Evolutionary conservation across 306 rosid species (phyloP), one percentile per base, ranked within the genome.

Genomic region (Citrullus colocynthis): DNA sequence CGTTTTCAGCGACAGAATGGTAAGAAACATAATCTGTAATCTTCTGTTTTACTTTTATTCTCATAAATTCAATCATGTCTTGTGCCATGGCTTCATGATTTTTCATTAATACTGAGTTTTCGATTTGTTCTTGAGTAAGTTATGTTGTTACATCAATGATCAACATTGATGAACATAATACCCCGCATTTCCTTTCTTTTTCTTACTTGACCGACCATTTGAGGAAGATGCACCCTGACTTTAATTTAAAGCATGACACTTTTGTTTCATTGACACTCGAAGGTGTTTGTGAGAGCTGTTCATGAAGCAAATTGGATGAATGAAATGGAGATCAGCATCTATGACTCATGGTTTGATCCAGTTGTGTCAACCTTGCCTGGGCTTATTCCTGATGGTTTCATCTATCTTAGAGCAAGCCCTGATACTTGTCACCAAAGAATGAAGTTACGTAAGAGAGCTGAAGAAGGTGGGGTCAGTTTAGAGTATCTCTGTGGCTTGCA

Each of bases 281-380:
- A 95, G 98, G 98, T 95, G 45, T 95, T 95, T 80, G 98, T 95
- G 70, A 89, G 98, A 72, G 93, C 98, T 82, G 98, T 95, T 78
- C 97, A 95, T 79, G 98, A 95, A 86, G 98, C 98, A 7, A 95
- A 92, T 16, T 95, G 98, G 98, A 95, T 95, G 98, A 95, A 86
- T 85, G 98, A 89, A 88, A 95, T 95, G 98, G 98, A 95, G 89
- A 92, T 92, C 83, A 95, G 98, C 84, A 92, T 95, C 67, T 95
- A 95, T 54, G 98, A 95, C 85, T 95, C 98, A 20, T 92, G 98
- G 98, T 95, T 95, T 84, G 98, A 95, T 85, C 98, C 97, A 30
- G 98, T 92, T 6, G 98, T 95, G 72, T 95, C 98, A 24, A 81
- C 88, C 85, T 87, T 95, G 89, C 98, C 97, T 36, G 98, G 98